phyloP scores from a whole-genome alignment of 306 rosid species.

The Amphicarpaea edgeworthii region DNA sequence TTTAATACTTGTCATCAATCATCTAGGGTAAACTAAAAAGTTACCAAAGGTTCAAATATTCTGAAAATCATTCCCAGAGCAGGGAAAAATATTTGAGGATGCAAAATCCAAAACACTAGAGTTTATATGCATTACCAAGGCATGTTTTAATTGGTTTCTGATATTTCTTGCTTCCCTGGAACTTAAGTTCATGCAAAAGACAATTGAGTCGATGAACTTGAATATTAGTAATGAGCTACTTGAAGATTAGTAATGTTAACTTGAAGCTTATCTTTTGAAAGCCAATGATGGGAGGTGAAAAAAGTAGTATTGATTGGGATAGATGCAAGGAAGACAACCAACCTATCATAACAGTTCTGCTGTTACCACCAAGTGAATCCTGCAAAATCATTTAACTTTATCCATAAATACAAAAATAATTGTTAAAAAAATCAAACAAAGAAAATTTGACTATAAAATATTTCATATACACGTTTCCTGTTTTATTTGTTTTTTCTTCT shows the following conservation, averaged over 20 bases:
- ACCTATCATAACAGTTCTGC: conserved; percentile 99
- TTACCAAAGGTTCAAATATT: conserved; percentile 31
- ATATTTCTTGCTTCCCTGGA: conserved; percentile 17
- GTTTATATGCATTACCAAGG: background rate
- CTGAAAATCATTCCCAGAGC: conserved; percentile 20
- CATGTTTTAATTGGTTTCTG: conserved; percentile 38
- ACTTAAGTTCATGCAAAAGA: conserved; percentile 15
- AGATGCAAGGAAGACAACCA: conserved; percentile 38
- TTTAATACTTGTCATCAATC: conserved; percentile 24
- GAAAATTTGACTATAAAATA: conserved; percentile 9
- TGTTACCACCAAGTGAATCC: conserved; percentile 99
- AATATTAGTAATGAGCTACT: conserved; percentile 23
- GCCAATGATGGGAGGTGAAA: conserved; percentile 9
- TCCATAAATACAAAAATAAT: conserved; percentile 26
- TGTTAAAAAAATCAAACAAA: conserved; percentile 32
- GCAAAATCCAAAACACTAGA: conserved; percentile 16
- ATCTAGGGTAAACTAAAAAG: conserved; percentile 27
- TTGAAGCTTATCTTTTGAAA: conserved; percentile 32
- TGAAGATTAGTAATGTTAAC: conserved; percentile 21
- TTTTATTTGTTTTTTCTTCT: conserved; percentile 6
- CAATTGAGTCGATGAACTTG: conserved; percentile 26
- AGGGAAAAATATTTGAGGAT: background rate
- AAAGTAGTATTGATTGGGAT: background rate
- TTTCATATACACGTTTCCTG: conserved; percentile 25
- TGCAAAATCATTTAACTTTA: conserved; percentile 56